These are phyloP conservation scores for Suhomyces anneliseae DNA, from an alignment of 1,139 yeast genomes.

Conservation along the genomic window DNA sequence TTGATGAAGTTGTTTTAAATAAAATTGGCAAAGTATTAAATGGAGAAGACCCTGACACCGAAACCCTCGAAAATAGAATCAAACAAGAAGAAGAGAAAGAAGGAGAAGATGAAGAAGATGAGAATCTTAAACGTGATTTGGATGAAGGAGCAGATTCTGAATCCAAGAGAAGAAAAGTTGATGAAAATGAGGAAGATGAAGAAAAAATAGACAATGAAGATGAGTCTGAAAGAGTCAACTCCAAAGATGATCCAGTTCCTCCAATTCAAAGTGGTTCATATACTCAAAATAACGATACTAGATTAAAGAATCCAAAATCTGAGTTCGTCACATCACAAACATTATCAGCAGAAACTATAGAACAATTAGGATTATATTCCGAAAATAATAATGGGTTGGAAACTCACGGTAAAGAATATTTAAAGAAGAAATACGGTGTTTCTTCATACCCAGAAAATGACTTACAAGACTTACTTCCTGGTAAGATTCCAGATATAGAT, in stretches of 20 bases:
- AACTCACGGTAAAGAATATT: constrained; percentile 66
- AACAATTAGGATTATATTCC: constrained; percentile 64
- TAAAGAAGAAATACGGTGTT: constrained; percentile 80
- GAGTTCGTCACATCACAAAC: constrained; percentile 77
- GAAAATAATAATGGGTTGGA: constrained; percentile 58
- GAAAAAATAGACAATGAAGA: constrained; percentile 4
- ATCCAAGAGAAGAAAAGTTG: constrained; percentile 4
- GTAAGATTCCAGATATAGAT: constrained; percentile 82
- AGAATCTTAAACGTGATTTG: constrained; percentile 6
- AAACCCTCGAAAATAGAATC: constrained; percentile 13
- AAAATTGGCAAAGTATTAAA: constrained; percentile 19
- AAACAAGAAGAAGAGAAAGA: constrained; percentile 13
- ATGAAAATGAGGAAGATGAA: background rate
- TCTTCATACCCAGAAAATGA: constrained; percentile 85
- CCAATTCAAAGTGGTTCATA: constrained; percentile 49
- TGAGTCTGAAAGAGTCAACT: constrained; percentile 14
- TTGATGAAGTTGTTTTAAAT: constrained; percentile 43
- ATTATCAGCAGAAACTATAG: constrained; percentile 63
- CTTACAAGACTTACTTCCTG: constrained; percentile 76
- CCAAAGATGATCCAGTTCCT: constrained; percentile 39
- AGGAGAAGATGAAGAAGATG: constrained; percentile 10
- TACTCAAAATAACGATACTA: constrained; percentile 55
- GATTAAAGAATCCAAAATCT: constrained; percentile 70
- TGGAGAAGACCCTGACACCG: constrained; percentile 13
- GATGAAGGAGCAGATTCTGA: constrained; percentile 8